phyloP scores from a whole-genome alignment of 495 filamentous ascomycete species.

The Evernia prunastri region DNA sequence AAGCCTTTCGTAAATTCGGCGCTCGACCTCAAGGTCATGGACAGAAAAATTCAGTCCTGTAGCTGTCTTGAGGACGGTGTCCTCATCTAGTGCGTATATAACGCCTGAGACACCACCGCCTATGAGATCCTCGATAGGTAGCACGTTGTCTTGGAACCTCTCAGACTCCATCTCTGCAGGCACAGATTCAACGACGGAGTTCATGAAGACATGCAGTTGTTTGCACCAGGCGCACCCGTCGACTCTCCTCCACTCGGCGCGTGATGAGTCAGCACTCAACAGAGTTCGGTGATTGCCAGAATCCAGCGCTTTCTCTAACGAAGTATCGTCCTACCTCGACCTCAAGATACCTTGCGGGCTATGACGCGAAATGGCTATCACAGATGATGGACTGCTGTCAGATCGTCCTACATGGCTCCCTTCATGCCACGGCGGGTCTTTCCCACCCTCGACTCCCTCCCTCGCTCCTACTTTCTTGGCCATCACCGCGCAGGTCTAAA shows the following conservation, averaged over 20 bases:
- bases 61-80: not conserved
- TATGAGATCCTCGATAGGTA: not conserved
- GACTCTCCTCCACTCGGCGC: no score
- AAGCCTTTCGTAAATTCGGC: no score
- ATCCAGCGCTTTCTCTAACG: not conserved
- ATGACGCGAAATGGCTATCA: not conserved
- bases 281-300: no score
- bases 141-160: not conserved
- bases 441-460: conserved; percentile 60
- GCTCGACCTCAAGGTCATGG: not conserved
- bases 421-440: conserved; percentile 74
- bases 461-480: conserved; percentile 92
- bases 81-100: not conserved
- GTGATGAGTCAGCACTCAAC: not conserved
- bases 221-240: not conserved
- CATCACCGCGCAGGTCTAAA: conserved; percentile 80
- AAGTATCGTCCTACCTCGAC: not conserved
- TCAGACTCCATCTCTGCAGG: not conserved
- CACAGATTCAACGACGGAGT: not conserved
- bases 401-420: conserved; percentile 22
- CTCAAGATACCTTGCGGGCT: conserved; percentile 11
- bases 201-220: not conserved
- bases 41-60: not conserved
- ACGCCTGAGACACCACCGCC: not conserved
- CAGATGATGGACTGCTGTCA: conserved; percentile 3